Base-by-base conservation (phyloP, 805 yeast species). In the Hagleromyces aurorensis region DNA sequence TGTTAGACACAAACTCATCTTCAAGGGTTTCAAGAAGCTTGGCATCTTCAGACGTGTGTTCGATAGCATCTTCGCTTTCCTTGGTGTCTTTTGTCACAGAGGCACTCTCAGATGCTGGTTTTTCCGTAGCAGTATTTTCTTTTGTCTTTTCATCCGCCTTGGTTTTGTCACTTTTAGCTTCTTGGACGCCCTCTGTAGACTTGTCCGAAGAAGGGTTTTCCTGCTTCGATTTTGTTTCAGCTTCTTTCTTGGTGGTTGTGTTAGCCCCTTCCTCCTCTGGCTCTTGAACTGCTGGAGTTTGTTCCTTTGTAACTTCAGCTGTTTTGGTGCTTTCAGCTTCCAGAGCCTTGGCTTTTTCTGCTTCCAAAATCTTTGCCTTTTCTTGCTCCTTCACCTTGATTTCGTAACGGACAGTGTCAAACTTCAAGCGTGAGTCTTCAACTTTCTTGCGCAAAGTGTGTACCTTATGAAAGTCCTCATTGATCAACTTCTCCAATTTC, bases 1-100 rank as follows among this genome's bases (percentile, higher is more conserved):
- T 81, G 15, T 85, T 83, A 42, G 76, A 71, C 19, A 82, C 91
- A 41, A 82, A 70, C 38, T 79, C 89, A 50, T 82, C 94, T 55
- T 82, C 94, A 41, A 75, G 65, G 23, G 61, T 64, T 30, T 72
- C 80, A 13, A 73, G 53, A 24, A 69, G 57, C 23, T 64, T 65
- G 19, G 43, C 50, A 23, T 62, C 62, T 22, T 60, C 65, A 16
- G 40, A 12, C 2, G 16, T 24, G 6, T 30, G 8, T 16, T 33
- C 25, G 9, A 29, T 33, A 11, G 27, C 31, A 17, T 36, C 32
- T 3, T 30, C 19, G 22, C 34, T 39, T 16, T 27, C 25, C 19
- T 31, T 25, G 13, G 27, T 21, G n/a, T 25, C 25, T 16, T 26
- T 34, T 15, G 21, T 25, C 32, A 29, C 13, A 12, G 13, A 21